These are phyloP conservation scores for Erigeron canadensis DNA, from an alignment of 129 eudicot species.

Conservation along the genomic window DNA sequence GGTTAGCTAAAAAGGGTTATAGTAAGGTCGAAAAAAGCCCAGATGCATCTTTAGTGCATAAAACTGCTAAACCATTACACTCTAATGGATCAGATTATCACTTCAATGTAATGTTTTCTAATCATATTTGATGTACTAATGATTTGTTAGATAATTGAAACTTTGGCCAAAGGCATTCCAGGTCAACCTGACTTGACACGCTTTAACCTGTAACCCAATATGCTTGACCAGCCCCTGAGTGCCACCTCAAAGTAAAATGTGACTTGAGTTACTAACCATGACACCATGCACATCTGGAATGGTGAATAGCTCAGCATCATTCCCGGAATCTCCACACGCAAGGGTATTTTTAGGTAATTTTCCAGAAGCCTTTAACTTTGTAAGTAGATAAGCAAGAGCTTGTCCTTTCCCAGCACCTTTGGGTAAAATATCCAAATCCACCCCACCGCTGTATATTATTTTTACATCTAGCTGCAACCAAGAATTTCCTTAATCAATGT, in stretches of 20 bases:
- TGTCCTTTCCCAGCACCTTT: constrained; percentile 99
- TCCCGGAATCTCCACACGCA: constrained; percentile 97
- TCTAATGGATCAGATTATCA: background rate
- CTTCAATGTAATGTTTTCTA: background rate
- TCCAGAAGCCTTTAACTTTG: constrained; percentile 53
- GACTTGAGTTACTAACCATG: constrained; percentile 60
- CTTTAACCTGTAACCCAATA: background rate
- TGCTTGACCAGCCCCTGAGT: background rate
- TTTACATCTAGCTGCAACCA: constrained; percentile 80
- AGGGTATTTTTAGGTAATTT: constrained; percentile 80
- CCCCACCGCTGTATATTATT: constrained; percentile 93
- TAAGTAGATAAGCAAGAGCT: constrained; percentile 90
- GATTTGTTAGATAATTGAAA: background rate
- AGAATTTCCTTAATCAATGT: background rate
- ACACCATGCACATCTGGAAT: constrained; percentile 96
- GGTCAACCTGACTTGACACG: background rate
- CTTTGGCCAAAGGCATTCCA: background rate
- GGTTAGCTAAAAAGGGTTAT: background rate
- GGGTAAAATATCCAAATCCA: constrained; percentile 87
- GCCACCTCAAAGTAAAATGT: background rate
- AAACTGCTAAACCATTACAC: background rate
- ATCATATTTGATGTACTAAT: constrained; percentile 14
- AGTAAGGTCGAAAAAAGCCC: background rate
- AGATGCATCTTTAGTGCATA: background rate
- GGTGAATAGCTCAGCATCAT: constrained; percentile 92